Conservation (phyloP, 495 filamentous ascomycete genomes). For the Bombardia bombarda region DNA sequence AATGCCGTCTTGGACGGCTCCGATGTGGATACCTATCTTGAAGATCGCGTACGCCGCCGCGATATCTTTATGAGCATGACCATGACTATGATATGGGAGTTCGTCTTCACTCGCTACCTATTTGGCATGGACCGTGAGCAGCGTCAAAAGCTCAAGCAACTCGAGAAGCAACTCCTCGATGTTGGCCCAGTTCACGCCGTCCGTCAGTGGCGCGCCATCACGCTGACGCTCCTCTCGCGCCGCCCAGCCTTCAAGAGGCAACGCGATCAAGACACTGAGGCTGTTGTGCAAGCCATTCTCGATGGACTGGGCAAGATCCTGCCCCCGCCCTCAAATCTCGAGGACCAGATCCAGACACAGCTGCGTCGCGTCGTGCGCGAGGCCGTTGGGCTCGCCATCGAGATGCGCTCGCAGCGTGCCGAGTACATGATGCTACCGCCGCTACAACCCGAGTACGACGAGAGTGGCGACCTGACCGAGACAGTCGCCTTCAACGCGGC, state of each 20-base stretch:
- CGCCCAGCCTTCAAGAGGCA: slow-evolving; percentile 66
- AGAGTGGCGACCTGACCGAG: slow-evolving; percentile 75
- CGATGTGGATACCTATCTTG: slow-evolving; percentile 77
- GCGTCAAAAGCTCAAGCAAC: slow-evolving; percentile 86
- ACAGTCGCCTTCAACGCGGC: slow-evolving; percentile 74
- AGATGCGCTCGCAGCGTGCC: slow-evolving; percentile 93
- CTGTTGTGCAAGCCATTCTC: slow-evolving; percentile 79
- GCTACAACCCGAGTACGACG: slow-evolving; percentile 90
- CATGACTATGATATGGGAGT: slow-evolving; percentile 98
- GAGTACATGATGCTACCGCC: slow-evolving; percentile 98
- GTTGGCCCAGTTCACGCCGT: slow-evolving; percentile 76
- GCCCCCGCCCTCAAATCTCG: slow-evolving; percentile 69
- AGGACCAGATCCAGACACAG: slow-evolving; percentile 65
- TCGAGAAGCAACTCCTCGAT: slow-evolving; percentile 85
- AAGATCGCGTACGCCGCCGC: slow-evolving; percentile 74
- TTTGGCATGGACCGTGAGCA: slow-evolving; percentile 98
- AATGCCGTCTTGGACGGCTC: slow-evolving; percentile 89
- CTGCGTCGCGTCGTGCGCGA: slow-evolving; percentile 74
- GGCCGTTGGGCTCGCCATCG: slow-evolving; percentile 79
- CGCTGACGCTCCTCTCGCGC: slow-evolving; percentile 76
- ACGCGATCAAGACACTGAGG: slow-evolving; percentile 77
- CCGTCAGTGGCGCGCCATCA: slow-evolving; percentile 92
- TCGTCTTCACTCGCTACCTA: slow-evolving; percentile 92
- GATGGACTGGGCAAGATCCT: slow-evolving; percentile 69
- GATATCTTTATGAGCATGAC: slow-evolving; percentile 95